phyloP scores from a whole-genome alignment of 1,139 yeast species.

The Sugiyamaella paludigena region DNA sequence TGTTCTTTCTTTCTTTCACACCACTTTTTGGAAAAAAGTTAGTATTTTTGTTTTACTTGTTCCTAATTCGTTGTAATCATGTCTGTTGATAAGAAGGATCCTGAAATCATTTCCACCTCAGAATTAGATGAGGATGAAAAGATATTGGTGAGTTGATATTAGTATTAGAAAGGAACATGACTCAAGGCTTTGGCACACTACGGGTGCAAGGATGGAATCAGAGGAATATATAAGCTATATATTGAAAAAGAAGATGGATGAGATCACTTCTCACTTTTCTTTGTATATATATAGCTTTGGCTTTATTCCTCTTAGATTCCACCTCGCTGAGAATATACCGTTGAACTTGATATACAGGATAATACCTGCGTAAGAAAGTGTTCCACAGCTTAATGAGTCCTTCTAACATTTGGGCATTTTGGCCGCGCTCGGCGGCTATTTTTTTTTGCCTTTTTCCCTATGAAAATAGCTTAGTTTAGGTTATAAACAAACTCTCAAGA shows the following conservation, averaged over 20 bases:
- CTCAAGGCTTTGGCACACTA: conserved; percentile 19
- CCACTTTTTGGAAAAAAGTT: too few species aligned
- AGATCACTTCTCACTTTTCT: background rate
- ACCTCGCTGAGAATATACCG: conserved; percentile 30
- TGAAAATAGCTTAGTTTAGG: conserved; percentile 23
- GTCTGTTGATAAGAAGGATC: conserved; percentile 5
- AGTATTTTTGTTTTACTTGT: too few species aligned
- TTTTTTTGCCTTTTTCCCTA: conserved; percentile 1
- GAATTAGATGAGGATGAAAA: conserved; percentile 13
- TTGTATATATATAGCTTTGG: too few species aligned
- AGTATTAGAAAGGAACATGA: conserved; percentile 4
- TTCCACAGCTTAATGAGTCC: conserved; percentile 11
- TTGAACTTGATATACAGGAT: conserved; percentile 31
- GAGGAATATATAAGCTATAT: background rate
- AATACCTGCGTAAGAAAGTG: conserved; percentile 31
- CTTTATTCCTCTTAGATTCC: background rate
- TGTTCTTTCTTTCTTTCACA: too few species aligned
- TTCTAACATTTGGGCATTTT: conserved; percentile 12
- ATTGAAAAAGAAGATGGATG: background rate
- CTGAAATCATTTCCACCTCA: conserved; percentile 1
- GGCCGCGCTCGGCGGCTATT: conserved; percentile 1
- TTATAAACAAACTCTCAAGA: conserved; percentile 26
- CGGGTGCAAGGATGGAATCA: conserved; percentile 18
- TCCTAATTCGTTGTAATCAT: too few species aligned
- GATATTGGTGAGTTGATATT: conserved; percentile 14